Conservation (phyloP, 1,284 basidiomycete species). For the Apiotrichum siamense region DNA sequence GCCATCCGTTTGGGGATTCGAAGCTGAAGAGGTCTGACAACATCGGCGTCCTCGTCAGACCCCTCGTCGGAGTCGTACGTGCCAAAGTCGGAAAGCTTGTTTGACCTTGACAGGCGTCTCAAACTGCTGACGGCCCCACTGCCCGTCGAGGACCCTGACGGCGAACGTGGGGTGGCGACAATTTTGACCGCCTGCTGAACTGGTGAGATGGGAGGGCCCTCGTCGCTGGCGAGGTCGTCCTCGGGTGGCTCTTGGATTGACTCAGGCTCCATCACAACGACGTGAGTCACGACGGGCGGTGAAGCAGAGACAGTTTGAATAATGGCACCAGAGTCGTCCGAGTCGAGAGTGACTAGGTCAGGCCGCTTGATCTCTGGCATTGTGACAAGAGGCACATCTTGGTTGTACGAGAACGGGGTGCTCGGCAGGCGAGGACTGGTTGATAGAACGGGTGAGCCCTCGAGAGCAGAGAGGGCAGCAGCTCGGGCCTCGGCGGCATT, state of each 20-base stretch:
- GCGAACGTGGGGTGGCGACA: neutral
- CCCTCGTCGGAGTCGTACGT: neutral
- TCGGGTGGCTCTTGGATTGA: neutral
- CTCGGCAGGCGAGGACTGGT: neutral
- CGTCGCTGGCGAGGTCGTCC: neutral
- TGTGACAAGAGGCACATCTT: neutral
- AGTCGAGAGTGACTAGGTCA: neutral
- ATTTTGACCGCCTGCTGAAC: neutral
- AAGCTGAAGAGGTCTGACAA: neutral
- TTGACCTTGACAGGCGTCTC: neutral
- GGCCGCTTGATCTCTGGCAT: neutral
- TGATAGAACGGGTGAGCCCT: neutral
- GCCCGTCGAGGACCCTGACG: neutral
- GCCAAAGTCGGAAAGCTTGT: neutral
- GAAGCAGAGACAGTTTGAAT: neutral
- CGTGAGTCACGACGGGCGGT: neutral
- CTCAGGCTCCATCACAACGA: constrained; percentile 4
- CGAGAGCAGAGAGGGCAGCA: constrained; percentile 6
- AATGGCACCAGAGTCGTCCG: neutral
- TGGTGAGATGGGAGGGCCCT: neutral
- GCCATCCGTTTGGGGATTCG: neutral
- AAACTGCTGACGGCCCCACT: neutral
- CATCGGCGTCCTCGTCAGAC: constrained; percentile 1
- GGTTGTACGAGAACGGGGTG: no score
- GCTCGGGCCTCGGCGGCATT: constrained; percentile 6